Evolutionary conservation across 2,329 filamentous ascomycete genomes (phyloP).

Genomic region (Cladosporium sp.): DNA sequence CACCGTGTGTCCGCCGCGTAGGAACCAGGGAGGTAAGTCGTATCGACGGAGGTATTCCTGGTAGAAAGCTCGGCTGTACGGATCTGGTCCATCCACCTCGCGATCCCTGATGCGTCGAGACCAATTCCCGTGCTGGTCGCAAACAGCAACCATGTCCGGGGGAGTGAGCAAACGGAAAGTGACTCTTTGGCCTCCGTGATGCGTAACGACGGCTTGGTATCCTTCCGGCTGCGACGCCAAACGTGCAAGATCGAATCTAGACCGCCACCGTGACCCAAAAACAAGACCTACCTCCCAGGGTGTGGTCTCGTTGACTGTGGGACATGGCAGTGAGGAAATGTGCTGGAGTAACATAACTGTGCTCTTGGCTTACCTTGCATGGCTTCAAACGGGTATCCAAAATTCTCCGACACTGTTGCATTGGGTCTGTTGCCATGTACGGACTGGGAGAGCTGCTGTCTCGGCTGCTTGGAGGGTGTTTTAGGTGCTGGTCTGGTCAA

Average conservation of each 20-base stretch:
- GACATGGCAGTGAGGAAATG: background rate
- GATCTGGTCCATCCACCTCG: constrained; percentile 3
- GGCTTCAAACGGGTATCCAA: background rate
- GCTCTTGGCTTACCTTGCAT: background rate
- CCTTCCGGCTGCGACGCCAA: background rate
- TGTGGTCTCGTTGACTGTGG: background rate
- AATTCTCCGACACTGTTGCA: background rate
- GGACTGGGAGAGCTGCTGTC: background rate
- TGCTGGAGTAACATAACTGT: background rate
- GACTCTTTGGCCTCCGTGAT: background rate
- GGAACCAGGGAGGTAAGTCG: background rate
- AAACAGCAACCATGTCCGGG: constrained; percentile 11
- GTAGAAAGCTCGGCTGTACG: constrained; percentile 13
- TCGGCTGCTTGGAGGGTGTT: background rate
- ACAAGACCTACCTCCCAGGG: background rate
- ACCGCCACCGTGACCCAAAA: background rate
- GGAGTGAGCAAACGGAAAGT: constrained; percentile 12
- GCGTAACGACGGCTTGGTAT: background rate
- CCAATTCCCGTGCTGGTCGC: constrained; percentile 9
- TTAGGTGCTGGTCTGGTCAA: background rate
- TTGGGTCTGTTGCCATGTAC: background rate
- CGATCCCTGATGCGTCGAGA: background rate
- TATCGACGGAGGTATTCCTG: constrained; percentile 9
- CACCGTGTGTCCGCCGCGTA: background rate
- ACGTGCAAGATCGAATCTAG: background rate